phyloP scores from a whole-genome alignment of 1,284 basidiomycete genomes.

The Phaffia rhodozyma region DNA sequence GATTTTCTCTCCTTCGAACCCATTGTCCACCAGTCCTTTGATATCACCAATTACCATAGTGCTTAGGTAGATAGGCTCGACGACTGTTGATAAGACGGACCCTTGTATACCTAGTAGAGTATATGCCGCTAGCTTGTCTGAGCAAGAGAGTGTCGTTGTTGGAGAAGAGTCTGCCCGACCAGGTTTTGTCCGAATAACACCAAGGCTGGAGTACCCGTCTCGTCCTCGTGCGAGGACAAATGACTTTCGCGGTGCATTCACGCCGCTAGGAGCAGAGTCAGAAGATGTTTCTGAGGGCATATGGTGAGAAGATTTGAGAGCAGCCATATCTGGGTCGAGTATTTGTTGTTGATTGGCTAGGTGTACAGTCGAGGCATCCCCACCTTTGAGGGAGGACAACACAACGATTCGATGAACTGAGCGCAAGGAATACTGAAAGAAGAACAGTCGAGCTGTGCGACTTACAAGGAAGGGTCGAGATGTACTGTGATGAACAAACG shows the following conservation, averaged over 20 bases:
- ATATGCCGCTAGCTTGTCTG: conserved; percentile 82
- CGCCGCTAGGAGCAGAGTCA: conserved; percentile 29
- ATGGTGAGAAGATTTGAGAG: conserved; percentile 45
- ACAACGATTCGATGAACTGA: conserved; percentile 2
- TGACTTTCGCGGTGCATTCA: background rate
- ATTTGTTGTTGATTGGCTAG: conserved; percentile 56
- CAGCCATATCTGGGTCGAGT: conserved; percentile 45
- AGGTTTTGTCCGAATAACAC: conserved; percentile 76
- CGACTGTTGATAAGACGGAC: conserved; percentile 48
- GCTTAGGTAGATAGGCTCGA: conserved; percentile 53
- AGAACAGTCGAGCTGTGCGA: background rate
- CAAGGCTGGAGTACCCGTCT: conserved; percentile 57
- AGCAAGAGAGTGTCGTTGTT: conserved; percentile 72
- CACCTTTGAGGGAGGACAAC: conserved; percentile 44
- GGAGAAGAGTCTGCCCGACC: conserved; percentile 71
- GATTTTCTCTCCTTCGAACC: conserved; percentile 42
- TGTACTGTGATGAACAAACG: conserved; percentile 39
- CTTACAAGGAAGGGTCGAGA: conserved; percentile 82
- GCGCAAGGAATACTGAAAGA: conserved; percentile 13
- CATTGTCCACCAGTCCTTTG: conserved; percentile 16
- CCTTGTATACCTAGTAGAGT: conserved; percentile 72
- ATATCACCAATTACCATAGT: conserved; percentile 62
- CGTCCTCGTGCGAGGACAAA: conserved; percentile 45
- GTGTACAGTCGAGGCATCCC: conserved; percentile 73
- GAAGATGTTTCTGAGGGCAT: conserved; percentile 24